Conservation (phyloP, 2,329 filamentous ascomycete genomes). For the Exophiala sideris region DNA sequence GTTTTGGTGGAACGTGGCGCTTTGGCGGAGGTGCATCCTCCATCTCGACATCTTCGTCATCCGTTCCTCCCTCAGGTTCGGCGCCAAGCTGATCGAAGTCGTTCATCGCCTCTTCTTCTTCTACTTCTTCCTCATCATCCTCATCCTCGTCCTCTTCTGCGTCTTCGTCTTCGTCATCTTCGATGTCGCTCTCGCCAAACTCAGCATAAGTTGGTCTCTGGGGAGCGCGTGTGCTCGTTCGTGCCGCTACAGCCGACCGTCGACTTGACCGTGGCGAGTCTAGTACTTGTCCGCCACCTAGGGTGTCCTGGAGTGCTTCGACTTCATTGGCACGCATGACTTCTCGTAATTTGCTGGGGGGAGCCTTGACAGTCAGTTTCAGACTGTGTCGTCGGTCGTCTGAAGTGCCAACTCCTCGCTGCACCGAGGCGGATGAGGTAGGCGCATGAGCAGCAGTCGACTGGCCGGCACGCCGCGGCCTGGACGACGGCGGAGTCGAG, state of each 20-base stretch:
- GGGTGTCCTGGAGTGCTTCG: conserved; percentile 38
- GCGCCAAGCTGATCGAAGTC: conserved; percentile 32
- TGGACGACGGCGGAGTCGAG: conserved; percentile 30
- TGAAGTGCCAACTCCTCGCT: conserved; percentile 14
- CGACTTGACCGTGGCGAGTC: conserved; percentile 46
- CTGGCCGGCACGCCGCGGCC: conserved; percentile 37
- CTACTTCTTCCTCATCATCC: conserved; percentile 31
- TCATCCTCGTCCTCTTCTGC: conserved; percentile 39
- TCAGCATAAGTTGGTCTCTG: conserved; percentile 40
- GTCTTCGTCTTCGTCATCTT: conserved; percentile 38
- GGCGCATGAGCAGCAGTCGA: conserved; percentile 11
- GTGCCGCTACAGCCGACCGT: conserved; percentile 22
- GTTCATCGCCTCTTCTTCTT: conserved; percentile 27
- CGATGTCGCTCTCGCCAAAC: conserved; percentile 43
- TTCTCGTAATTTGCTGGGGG: conserved; percentile 49
- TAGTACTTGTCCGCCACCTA: conserved; percentile 45
- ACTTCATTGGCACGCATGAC: conserved; percentile 36
- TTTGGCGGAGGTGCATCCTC: conserved; percentile 40
- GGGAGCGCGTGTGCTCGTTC: conserved; percentile 34
- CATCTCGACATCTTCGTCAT: conserved; percentile 42
- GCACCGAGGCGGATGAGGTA: conserved; percentile 16
- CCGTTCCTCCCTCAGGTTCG: conserved; percentile 31
- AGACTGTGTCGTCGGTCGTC: conserved; percentile 42
- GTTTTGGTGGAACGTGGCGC: conserved; percentile 19
- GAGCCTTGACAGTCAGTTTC: conserved; percentile 49